These are phyloP conservation scores for Carex scoparia DNA, from an alignment of 176 grass and related monocot genomes.

Conservation along the genomic window DNA sequence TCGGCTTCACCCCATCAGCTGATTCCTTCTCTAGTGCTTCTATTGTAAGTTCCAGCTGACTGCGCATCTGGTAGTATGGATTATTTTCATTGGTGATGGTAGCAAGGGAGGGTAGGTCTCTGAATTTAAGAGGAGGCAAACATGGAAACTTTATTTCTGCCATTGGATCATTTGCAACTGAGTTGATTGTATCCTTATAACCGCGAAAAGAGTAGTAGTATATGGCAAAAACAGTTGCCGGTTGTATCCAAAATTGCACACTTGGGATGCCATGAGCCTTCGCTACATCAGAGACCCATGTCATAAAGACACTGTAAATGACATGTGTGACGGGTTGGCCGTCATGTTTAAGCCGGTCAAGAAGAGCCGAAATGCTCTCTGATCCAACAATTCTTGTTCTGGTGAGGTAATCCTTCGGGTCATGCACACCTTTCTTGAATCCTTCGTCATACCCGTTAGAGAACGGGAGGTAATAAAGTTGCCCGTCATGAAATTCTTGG, in stretches of 20 bases:
- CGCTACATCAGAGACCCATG: constrained; percentile 47
- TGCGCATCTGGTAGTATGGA: constrained; percentile 19
- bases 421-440: neutral
- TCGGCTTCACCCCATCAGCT: constrained; percentile 5
- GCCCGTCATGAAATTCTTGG: constrained; percentile 25
- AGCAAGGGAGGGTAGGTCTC: constrained; percentile 53
- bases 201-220: constrained; percentile 54
- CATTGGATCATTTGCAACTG: constrained; percentile 10
- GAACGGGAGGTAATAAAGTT: constrained; percentile 37
- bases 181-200: constrained; percentile 30
- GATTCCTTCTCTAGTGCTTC: constrained; percentile 13
- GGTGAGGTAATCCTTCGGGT: constrained; percentile 10
- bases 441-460: constrained; percentile 56
- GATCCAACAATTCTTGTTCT: constrained; percentile 12
- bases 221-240: constrained; percentile 39
- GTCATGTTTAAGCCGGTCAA: constrained; percentile 25
- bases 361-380: constrained; percentile 20
- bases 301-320: constrained; percentile 38
- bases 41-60: constrained; percentile 28
- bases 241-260: constrained; percentile 59
- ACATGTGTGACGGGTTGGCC: constrained; percentile 37
- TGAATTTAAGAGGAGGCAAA: constrained; percentile 38
- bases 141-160: constrained; percentile 28
- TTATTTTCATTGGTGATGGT: constrained; percentile 22
- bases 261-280: constrained; percentile 25